Percentiles rank a stretch among this genome's conserved stretches.
phyloP scores from a whole-genome alignment of 352 stramenopile species.

The Phytophthora cactorum region DNA sequence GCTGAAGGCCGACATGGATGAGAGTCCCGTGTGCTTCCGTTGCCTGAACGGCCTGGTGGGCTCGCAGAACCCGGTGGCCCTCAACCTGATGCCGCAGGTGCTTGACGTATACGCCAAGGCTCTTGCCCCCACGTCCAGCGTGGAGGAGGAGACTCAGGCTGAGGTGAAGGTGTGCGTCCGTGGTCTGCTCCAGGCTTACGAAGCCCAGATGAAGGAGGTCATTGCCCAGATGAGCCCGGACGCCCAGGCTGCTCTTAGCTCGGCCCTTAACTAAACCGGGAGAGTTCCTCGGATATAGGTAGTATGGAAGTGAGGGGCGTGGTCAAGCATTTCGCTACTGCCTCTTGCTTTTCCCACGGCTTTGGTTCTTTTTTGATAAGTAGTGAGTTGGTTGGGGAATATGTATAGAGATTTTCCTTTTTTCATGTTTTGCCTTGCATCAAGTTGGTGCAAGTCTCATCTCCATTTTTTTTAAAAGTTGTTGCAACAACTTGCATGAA shows the following conservation, averaged over 20 bases:
- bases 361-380: constrained; percentile 40
- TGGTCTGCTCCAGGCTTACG: constrained; percentile 67
- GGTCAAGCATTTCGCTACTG: neutral
- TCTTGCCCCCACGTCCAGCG: constrained; percentile 60
- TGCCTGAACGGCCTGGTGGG: constrained; percentile 94
- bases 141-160: constrained; percentile 78
- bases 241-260: constrained; percentile 68
- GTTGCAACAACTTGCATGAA: too few relatives aligned
- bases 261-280: constrained; percentile 53
- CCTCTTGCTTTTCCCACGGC: neutral
- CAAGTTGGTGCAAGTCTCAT: too few relatives aligned
- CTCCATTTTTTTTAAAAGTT: too few relatives aligned
- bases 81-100: constrained; percentile 76
- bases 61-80: constrained; percentile 85
- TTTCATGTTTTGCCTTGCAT: neutral
- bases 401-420: constrained; percentile 42
- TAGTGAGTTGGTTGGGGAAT: constrained; percentile 41
- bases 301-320: constrained; percentile 15
- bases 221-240: constrained; percentile 78
- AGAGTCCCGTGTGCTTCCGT: constrained; percentile 96
- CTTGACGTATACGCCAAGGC: constrained; percentile 85
- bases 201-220: constrained; percentile 83
- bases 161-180: constrained; percentile 77
- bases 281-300: constrained; percentile 21
- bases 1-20: constrained; percentile 96